Evolutionary conservation across 495 filamentous ascomycete genomes (phyloP).

Genomic region (Hyaloscypha bicolor): DNA sequence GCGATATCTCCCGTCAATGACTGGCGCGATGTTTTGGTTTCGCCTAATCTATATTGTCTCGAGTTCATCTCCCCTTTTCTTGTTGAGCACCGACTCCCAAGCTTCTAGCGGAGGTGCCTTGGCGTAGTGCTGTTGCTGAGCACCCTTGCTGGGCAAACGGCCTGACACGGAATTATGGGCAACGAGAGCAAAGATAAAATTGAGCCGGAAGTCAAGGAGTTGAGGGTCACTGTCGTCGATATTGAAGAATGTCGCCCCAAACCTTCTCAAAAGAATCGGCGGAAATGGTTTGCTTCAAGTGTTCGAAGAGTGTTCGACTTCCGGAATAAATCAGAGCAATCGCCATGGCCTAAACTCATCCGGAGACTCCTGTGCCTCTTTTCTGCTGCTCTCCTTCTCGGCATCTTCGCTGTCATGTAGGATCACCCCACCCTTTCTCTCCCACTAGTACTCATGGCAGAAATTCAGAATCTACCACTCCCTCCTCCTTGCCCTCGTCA

Average conservation of each 20-base stretch:
- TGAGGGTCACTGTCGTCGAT: conserved; percentile 5
- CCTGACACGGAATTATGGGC: background rate
- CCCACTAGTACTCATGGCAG: background rate
- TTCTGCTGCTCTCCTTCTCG: background rate
- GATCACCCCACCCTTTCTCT: background rate
- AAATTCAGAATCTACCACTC: conserved; percentile 18
- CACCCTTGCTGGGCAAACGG: background rate
- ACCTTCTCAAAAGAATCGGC: background rate
- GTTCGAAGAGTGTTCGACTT: conserved; percentile 6
- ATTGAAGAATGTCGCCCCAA: conserved; percentile 1
- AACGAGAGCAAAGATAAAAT: background rate
- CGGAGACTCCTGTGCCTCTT: conserved; percentile 12
- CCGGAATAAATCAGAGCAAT: conserved; percentile 9
- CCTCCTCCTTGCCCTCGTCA: conserved; percentile 14
- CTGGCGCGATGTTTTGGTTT: background rate
- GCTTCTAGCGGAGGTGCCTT: too few relatives aligned
- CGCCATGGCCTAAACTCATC: conserved; percentile 18
- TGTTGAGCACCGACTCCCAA: too few relatives aligned
- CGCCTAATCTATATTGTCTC: too few relatives aligned
- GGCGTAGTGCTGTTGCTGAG: background rate
- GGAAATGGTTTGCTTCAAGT: conserved; percentile 2
- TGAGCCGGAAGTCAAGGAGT: background rate
- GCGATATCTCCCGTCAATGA: background rate
- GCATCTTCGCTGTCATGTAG: conserved; percentile 13
- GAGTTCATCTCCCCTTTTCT: too few relatives aligned